Evolutionary conservation across 345 rosid species (phyloP).

Genomic region (Balakata baccata): DNA sequence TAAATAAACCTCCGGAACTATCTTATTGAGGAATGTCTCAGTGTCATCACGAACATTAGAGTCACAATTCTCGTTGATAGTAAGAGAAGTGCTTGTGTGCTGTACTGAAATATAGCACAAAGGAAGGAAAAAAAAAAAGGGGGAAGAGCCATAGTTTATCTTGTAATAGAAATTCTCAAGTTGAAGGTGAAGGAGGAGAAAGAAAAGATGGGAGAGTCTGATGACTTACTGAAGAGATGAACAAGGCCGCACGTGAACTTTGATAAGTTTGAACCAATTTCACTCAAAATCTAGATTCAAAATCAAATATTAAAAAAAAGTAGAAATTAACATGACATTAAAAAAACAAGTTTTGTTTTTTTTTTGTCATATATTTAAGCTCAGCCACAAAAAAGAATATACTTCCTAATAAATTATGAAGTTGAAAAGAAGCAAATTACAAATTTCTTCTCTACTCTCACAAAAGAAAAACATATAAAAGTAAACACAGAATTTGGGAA

Average conservation of each 20-base stretch:
- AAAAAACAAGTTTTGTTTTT: too few species aligned
- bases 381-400: not conserved
- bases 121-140: too few species aligned
- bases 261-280: constrained; percentile 62
- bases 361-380: not conserved
- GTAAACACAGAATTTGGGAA: too few species aligned
- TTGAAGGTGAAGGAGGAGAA: too few species aligned
- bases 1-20: constrained; percentile 73
- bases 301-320: not conserved
- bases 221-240: constrained; percentile 71
- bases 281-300: constrained; percentile 64
- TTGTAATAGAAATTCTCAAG: not conserved
- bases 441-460: too few species aligned
- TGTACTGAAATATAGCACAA: constrained; percentile 46
- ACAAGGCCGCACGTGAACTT: constrained; percentile 89
- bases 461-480: too few species aligned
- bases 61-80: constrained; percentile 93
- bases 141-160: not conserved
- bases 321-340: not conserved
- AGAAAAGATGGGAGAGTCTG: not conserved
- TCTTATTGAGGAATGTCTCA: constrained; percentile 84
- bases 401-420: not conserved
- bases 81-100: constrained; percentile 91
- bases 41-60: constrained; percentile 90
- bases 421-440: too few species aligned